phyloP scores from a whole-genome alignment of 306 rosid species.

The Cyamopsis tetragonoloba region DNA sequence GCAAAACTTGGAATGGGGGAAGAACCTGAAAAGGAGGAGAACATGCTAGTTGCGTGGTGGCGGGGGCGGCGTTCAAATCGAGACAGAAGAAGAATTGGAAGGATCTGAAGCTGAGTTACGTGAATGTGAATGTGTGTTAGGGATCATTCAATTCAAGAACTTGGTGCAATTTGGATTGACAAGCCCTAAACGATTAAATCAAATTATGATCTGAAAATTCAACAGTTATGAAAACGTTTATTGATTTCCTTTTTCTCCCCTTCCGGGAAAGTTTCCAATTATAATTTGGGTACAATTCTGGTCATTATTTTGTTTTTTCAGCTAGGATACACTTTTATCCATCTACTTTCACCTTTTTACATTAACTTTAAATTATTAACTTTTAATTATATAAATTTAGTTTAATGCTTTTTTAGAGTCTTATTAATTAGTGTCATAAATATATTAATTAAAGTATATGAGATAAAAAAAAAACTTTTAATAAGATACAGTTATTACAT shows the following conservation, averaged over 20 bases:
- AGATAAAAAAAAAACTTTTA: too few relatives aligned
- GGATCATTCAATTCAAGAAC: neutral
- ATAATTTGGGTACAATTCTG: neutral
- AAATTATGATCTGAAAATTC: neutral
- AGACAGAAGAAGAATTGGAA: neutral
- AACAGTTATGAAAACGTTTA: neutral
- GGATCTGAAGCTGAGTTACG: neutral
- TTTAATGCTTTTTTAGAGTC: too few relatives aligned
- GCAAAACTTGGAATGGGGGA: neutral
- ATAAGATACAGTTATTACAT: too few relatives aligned
- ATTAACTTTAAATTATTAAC: too few relatives aligned
- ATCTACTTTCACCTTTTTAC: too few relatives aligned
- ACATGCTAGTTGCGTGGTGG: slow-evolving; percentile 13
- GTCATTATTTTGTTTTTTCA: too few relatives aligned
- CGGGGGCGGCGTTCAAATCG: neutral
- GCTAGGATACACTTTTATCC: too few relatives aligned
- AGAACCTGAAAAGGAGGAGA: slow-evolving; percentile 21
- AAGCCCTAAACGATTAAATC: neutral
- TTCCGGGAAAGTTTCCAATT: too few relatives aligned
- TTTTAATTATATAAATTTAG: too few relatives aligned
- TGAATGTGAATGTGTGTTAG: neutral
- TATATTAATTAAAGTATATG: too few relatives aligned
- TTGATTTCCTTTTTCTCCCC: too few relatives aligned
- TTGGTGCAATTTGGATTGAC: slow-evolving; percentile 11
- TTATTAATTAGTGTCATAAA: too few relatives aligned